Conservation (phyloP, 495 filamentous ascomycete species). For the Copromyces sp. region DNA sequence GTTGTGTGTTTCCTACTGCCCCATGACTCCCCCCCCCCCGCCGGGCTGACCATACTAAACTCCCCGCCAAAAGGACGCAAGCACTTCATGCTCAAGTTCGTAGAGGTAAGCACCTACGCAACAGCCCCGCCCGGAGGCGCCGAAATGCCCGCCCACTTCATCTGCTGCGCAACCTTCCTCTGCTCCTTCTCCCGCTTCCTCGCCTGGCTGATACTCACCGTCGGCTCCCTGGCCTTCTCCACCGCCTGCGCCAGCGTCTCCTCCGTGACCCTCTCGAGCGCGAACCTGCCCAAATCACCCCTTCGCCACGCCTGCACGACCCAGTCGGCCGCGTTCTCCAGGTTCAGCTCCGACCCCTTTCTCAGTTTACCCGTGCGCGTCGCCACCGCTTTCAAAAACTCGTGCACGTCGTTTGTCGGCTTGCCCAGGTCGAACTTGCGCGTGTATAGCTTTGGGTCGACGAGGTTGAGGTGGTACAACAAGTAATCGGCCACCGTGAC, state of each 20-base stretch:
- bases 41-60: too few relatives aligned
- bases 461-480: conserved; percentile 68
- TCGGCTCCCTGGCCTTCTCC: conserved; percentile 24
- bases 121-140: not conserved
- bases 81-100: not conserved
- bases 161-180: conserved; percentile 23
- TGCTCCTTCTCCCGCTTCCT: conserved; percentile 34
- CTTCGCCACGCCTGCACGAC: conserved; percentile 74
- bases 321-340: conserved; percentile 69
- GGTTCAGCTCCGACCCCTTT: conserved; percentile 63
- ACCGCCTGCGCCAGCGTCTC: conserved; percentile 39
- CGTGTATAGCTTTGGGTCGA: conserved; percentile 45
- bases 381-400: conserved; percentile 59
- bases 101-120: not conserved
- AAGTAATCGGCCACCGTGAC: conserved; percentile 79
- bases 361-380: conserved; percentile 61
- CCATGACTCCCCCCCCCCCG: not conserved
- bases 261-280: conserved; percentile 66
- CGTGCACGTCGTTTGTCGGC: conserved; percentile 74
- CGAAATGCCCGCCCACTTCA: conserved; percentile 14
- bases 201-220: conserved; percentile 35
- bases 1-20: too few relatives aligned
- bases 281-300: conserved; percentile 64
- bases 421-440: conserved; percentile 38
- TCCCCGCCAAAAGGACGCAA: too few relatives aligned